Conservation (phyloP, 495 filamentous ascomycete genomes). For the Tuber melanosporum region DNA sequence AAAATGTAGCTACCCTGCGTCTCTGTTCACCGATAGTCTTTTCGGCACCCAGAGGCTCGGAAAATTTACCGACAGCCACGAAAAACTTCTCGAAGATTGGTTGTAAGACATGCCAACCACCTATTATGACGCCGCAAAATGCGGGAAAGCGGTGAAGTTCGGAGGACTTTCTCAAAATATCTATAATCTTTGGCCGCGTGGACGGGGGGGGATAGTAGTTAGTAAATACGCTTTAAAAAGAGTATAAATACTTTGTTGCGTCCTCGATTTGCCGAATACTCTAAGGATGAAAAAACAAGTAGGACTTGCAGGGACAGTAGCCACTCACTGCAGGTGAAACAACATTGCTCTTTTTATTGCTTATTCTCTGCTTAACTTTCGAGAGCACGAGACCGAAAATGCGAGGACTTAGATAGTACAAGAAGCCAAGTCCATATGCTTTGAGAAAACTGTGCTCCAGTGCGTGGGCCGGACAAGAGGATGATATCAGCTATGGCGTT, state of each 20-base stretch:
- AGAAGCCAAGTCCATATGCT: constrained; percentile 70
- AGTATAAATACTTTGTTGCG: constrained; percentile 20
- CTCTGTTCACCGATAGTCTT: constrained; percentile 11
- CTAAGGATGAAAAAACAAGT: constrained; percentile 16
- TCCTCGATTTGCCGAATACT: constrained; percentile 23
- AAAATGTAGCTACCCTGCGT: constrained; percentile 29
- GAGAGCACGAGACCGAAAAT: constrained; percentile 54
- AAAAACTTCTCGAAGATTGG: constrained; percentile 34
- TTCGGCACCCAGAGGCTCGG: constrained; percentile 15
- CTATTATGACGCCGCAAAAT: constrained; percentile 70
- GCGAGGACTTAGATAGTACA: constrained; percentile 62
- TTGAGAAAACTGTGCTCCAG: constrained; percentile 53
- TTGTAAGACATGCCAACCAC: constrained; percentile 69
- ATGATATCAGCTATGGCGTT: constrained; percentile 27
- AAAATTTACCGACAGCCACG: constrained; percentile 10
- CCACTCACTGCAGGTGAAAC: constrained; percentile 43
- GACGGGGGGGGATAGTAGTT: not conserved
- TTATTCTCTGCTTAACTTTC: constrained; percentile 48
- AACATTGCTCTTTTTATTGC: constrained; percentile 31
- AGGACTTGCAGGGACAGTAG: constrained; percentile 45
- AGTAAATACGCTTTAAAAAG: constrained; percentile 3
- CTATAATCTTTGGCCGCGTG: constrained; percentile 29
- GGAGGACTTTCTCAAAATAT: constrained; percentile 44
- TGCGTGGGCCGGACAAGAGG: not conserved
- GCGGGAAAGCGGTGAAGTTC: constrained; percentile 63